phyloP scores from a whole-genome alignment of 371 early-diverging fungal genomes.

The Sporodiniella umbellata region DNA sequence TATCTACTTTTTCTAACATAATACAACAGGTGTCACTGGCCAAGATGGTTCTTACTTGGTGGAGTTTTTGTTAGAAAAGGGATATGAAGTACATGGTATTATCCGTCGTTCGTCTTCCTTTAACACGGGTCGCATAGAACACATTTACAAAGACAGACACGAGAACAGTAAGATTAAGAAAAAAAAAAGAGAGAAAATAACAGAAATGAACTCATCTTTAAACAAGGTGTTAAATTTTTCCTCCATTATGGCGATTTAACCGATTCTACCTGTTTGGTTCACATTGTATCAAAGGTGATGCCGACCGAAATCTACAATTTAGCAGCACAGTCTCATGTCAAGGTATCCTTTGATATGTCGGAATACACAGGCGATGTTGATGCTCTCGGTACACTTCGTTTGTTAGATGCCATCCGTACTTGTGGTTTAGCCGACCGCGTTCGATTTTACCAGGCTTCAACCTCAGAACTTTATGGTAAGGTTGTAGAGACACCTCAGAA shows the following conservation, averaged over 20 bases:
- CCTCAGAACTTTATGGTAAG: conserved; percentile 81
- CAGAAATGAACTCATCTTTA: too few species aligned
- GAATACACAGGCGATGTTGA: conserved; percentile 89
- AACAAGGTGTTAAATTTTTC: conserved; percentile 66
- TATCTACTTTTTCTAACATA: conserved; percentile 26
- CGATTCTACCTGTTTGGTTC: conserved; percentile 78
- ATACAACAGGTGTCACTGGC: conserved; percentile 27
- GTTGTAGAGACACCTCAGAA: conserved; percentile 79
- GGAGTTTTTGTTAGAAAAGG: conserved; percentile 73
- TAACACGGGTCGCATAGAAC: conserved; percentile 83
- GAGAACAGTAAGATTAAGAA: conserved; percentile 39
- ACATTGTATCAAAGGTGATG: conserved; percentile 73
- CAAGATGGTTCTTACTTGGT: conserved; percentile 84
- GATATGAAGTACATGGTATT: conserved; percentile 84
- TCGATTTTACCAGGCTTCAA: conserved; percentile 84
- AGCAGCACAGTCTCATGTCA: conserved; percentile 80
- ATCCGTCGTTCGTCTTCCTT: conserved; percentile 83
- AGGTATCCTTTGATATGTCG: conserved; percentile 88
- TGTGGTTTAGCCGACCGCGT: conserved; percentile 70
- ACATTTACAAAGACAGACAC: conserved; percentile 74
- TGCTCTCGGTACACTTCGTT: conserved; percentile 77
- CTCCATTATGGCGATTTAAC: conserved; percentile 87
- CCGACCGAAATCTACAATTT: conserved; percentile 83
- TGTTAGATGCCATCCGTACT: conserved; percentile 80
- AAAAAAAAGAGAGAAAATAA: conserved; percentile 2